Percentiles rank a stretch among this genome's conserved stretches.
phyloP scores from a whole-genome alignment of 2,329 filamentous ascomycete genomes.

The Zelopaecilomyces penicillatus region DNA sequence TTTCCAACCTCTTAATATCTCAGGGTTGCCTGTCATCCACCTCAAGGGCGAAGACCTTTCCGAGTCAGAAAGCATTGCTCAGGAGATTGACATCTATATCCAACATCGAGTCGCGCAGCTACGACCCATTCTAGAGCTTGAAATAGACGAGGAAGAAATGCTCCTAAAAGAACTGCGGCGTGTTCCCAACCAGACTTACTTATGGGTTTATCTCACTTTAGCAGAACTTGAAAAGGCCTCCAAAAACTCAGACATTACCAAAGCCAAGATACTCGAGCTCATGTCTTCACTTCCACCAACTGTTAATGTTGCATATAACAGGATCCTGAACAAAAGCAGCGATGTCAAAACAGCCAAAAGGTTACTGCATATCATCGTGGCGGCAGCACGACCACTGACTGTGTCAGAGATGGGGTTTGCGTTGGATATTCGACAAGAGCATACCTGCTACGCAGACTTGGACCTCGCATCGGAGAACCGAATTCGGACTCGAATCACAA shows the following conservation, averaged over 20 bases:
- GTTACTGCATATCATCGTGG: slow-evolving; percentile 17
- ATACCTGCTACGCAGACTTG: slow-evolving; percentile 8
- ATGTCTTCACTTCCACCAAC: slow-evolving; percentile 11
- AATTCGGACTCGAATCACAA: slow-evolving; percentile 11
- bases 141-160: slow-evolving; percentile 5
- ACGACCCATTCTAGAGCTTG: background rate
- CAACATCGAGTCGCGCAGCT: slow-evolving; percentile 7
- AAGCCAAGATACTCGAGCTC: slow-evolving; percentile 3
- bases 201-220: slow-evolving; percentile 18
- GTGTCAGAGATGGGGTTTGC: slow-evolving; percentile 15
- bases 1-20: slow-evolving; percentile 10
- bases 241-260: slow-evolving; percentile 4
- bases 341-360: slow-evolving; percentile 9
- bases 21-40: slow-evolving; percentile 10
- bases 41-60: slow-evolving; percentile 12
- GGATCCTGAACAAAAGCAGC: slow-evolving; percentile 14
- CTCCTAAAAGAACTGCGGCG: slow-evolving; percentile 7
- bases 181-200: slow-evolving; percentile 15
- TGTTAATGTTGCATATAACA: slow-evolving; percentile 19
- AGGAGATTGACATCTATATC: slow-evolving; percentile 16
- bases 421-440: slow-evolving; percentile 6
- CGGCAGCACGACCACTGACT: slow-evolving; percentile 15
- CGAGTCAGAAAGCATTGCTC: slow-evolving; percentile 10
- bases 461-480: slow-evolving; percentile 1
- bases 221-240: slow-evolving; percentile 9